Conservation (phyloP, 2,329 filamentous ascomycete species). For the Neospermospora avenae region DNA sequence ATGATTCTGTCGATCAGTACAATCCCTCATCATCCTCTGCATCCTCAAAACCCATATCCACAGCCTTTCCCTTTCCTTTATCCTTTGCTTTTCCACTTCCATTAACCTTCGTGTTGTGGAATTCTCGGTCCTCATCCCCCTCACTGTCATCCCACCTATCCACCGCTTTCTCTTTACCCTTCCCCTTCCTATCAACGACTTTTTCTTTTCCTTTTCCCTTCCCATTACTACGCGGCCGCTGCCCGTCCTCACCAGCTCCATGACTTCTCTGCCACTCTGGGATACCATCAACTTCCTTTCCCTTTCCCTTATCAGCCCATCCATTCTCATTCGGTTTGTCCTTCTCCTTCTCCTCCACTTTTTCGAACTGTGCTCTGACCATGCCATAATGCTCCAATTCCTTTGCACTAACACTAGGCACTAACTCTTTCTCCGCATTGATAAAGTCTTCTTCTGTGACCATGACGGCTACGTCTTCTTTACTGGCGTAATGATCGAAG, state of each 20-base stretch:
- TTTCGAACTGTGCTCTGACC: constrained; percentile 81
- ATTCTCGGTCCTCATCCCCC: constrained; percentile 34
- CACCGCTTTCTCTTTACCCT: constrained; percentile 40
- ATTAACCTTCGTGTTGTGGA: constrained; percentile 15
- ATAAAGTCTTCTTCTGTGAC: constrained; percentile 88
- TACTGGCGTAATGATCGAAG: constrained; percentile 86
- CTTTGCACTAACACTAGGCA: constrained; percentile 90
- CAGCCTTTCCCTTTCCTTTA: constrained; percentile 47
- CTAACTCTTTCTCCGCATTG: constrained; percentile 75
- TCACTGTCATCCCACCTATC: constrained; percentile 35
- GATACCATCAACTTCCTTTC: constrained; percentile 5
- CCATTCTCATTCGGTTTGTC: not conserved
- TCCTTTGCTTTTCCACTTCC: constrained; percentile 12
- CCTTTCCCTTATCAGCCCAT: constrained; percentile 19
- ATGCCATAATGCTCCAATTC: constrained; percentile 88
- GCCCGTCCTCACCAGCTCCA: not conserved
- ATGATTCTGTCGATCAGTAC: constrained; percentile 6
- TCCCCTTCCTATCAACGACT: constrained; percentile 28
- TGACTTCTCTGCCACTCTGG: constrained; percentile 8
- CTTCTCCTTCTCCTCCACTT: constrained; percentile 41
- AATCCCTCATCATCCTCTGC: constrained; percentile 13
- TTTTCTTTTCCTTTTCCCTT: constrained; percentile 42
- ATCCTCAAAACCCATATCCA: constrained; percentile 40
- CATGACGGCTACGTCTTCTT: constrained; percentile 80
- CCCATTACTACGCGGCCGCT: constrained; percentile 17